Conservation (phyloP, 345 rosid species). For the Moricandia arvensis region DNA sequence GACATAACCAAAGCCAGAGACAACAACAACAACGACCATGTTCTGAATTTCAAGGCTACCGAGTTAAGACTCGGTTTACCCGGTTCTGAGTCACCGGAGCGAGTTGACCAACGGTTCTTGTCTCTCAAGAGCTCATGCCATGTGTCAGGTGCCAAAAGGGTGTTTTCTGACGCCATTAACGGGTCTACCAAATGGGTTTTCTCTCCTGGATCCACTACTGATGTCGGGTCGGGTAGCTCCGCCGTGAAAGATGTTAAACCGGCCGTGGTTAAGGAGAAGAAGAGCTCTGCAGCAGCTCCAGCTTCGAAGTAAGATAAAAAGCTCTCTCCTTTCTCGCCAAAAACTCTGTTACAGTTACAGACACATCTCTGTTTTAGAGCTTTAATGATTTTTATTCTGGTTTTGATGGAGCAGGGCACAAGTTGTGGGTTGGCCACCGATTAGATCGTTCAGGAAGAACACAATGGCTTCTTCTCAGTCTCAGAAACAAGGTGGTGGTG, state of each 20-base stretch:
- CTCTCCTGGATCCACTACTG: slow-evolving; percentile 42
- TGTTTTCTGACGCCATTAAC: slow-evolving; percentile 54
- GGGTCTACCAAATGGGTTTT: slow-evolving; percentile 54
- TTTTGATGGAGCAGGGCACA: slow-evolving; percentile 49
- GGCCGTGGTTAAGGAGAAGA: slow-evolving; percentile 42
- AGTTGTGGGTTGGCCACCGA: slow-evolving; percentile 89
- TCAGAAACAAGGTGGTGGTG: slow-evolving; percentile 40
- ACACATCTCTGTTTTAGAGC: slow-evolving; percentile 4
- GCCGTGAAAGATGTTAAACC: slow-evolving; percentile 47
- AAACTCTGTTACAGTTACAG: not conserved
- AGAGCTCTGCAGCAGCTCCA: slow-evolving; percentile 47
- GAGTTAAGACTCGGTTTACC: slow-evolving; percentile 81
- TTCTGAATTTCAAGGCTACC: slow-evolving; percentile 62
- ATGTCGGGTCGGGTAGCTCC: slow-evolving; percentile 14
- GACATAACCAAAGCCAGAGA: slow-evolving; percentile 27
- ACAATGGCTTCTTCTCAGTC: slow-evolving; percentile 62
- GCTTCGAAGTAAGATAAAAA: slow-evolving; percentile 49
- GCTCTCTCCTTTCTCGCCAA: not conserved
- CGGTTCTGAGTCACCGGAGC: slow-evolving; percentile 62
- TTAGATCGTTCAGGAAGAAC: slow-evolving; percentile 71
- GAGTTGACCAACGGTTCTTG: slow-evolving; percentile 34
- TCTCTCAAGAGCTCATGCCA: slow-evolving; percentile 41
- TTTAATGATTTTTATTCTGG: not conserved
- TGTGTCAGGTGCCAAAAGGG: slow-evolving; percentile 58
- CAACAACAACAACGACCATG: slow-evolving; percentile 1